Evolutionary conservation across 768 basidiomycete species (phyloP).

Genomic region (Gelatoporia subvermispora): DNA sequence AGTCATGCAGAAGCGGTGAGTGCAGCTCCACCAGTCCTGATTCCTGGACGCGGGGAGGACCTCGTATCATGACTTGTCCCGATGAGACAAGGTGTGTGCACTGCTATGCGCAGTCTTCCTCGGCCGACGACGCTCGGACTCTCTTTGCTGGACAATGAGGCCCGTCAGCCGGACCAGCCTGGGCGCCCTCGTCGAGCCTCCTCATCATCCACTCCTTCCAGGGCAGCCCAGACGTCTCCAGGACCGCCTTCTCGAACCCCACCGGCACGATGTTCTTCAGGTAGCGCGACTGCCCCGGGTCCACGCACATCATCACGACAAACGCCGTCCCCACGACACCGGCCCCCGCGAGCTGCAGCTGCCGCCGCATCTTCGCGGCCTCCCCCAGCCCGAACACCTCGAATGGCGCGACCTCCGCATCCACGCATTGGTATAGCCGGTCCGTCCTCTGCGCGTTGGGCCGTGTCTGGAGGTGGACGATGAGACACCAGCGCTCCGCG

Average conservation of each 20-base stretch:
- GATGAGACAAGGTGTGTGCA: too few relatives aligned
- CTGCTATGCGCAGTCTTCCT: too few relatives aligned
- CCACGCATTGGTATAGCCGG: constrained; percentile 10
- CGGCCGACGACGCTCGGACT: too few relatives aligned
- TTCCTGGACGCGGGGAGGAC: too few relatives aligned
- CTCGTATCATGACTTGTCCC: too few relatives aligned
- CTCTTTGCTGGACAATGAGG: too few relatives aligned
- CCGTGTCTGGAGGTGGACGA: constrained; percentile 9
- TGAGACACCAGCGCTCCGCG: constrained; percentile 7
- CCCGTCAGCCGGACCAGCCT: too few relatives aligned
- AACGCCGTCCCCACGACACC: neutral
- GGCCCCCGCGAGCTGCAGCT: constrained; percentile 1
- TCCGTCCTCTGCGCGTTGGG: constrained; percentile 6
- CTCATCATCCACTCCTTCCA: constrained; percentile 4
- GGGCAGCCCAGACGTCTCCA: neutral
- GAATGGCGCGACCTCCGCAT: constrained; percentile 8
- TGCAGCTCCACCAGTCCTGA: too few relatives aligned
- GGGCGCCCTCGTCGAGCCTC: constrained; percentile 3
- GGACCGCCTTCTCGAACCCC: neutral
- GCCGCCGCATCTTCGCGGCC: constrained; percentile 11
- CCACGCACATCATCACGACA: neutral
- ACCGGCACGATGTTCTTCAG: neutral
- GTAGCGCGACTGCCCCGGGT: too few relatives aligned
- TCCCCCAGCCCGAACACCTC: constrained; percentile 6
- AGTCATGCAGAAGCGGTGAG: too few relatives aligned